Evolutionary conservation across 2,329 filamentous ascomycete genomes (phyloP).

Genomic region (Fusarium paranaense): DNA sequence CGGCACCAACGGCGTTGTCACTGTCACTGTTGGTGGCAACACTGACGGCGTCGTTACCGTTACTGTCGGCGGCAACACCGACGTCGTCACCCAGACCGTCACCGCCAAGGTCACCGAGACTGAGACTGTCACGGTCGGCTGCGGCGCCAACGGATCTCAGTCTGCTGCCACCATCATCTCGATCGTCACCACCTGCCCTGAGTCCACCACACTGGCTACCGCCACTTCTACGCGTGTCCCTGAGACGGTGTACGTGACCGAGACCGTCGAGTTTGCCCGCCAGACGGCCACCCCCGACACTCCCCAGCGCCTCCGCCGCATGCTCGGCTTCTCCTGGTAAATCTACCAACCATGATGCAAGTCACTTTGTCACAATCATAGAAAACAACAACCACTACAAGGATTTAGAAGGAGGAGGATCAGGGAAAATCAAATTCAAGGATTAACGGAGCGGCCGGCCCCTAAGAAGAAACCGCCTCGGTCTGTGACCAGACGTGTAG

Average conservation of each 20-base stretch:
- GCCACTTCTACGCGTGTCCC: conserved; percentile 31
- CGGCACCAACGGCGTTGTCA: conserved; percentile 25
- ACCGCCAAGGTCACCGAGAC: conserved; percentile 31
- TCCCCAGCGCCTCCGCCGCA: conserved; percentile 33
- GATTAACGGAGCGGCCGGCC: conserved; percentile 3
- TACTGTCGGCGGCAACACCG: conserved; percentile 21
- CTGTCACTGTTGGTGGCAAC: conserved; percentile 20
- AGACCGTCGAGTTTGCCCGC: conserved; percentile 28
- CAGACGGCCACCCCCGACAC: conserved; percentile 16
- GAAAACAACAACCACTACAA: not conserved
- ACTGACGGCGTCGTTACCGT: conserved; percentile 21
- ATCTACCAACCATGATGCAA: not conserved
- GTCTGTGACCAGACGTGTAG: conserved; percentile 23
- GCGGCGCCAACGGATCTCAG: conserved; percentile 7
- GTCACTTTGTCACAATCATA: conserved; percentile 10
- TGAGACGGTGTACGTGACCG: conserved; percentile 43
- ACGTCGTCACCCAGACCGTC: conserved; percentile 31
- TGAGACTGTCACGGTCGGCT: conserved; percentile 17
- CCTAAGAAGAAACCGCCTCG: not conserved
- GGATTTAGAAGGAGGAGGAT: conserved; percentile 8
- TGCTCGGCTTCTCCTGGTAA: conserved; percentile 34
- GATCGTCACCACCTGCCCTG: conserved; percentile 29
- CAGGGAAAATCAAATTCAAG: conserved; percentile 8
- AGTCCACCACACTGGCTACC: conserved; percentile 38
- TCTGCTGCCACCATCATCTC: conserved; percentile 32